phyloP scores from a whole-genome alignment of 768 basidiomycete genomes.

The Amylocystis lapponica region DNA sequence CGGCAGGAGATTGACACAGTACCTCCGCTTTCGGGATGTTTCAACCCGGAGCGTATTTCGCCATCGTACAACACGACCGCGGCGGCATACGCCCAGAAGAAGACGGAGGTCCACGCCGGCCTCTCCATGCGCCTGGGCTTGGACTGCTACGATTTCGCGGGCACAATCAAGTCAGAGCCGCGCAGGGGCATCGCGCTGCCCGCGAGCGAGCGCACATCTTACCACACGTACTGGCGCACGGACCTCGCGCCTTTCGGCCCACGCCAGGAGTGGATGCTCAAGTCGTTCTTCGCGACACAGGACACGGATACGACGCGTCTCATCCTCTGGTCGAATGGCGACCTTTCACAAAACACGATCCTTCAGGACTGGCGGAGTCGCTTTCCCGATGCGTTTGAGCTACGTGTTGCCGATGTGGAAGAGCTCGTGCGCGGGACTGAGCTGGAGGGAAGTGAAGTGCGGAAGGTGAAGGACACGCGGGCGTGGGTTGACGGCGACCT shows the following conservation, averaged over 20 bases:
- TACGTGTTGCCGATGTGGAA: constrained; percentile 64
- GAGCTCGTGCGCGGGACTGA: constrained; percentile 69
- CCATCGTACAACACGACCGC: constrained; percentile 63
- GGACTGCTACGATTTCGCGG: constrained; percentile 92
- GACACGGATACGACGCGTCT: constrained; percentile 55
- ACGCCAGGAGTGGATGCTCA: constrained; percentile 87
- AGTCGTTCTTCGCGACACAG: constrained; percentile 93
- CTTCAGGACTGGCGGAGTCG: constrained; percentile 51
- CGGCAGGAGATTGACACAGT: constrained; percentile 62
- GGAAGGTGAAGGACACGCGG: constrained; percentile 62
- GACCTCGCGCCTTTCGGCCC: constrained; percentile 79
- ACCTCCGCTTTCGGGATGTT: constrained; percentile 67
- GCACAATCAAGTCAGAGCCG: constrained; percentile 48
- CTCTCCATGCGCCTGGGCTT: constrained; percentile 70
- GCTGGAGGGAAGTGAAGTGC: constrained; percentile 57
- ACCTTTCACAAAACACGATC: constrained; percentile 50
- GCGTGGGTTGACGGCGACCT: constrained; percentile 97
- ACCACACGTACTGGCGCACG: constrained; percentile 92
- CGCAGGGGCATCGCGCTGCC: constrained; percentile 8
- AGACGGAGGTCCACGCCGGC: constrained; percentile 74
- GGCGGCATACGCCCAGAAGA: constrained; percentile 56
- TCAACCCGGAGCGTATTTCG: constrained; percentile 54
- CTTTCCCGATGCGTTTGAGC: constrained; percentile 67
- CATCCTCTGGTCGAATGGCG: constrained; percentile 90
- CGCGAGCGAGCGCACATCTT: constrained; percentile 44